Evolutionary conservation across 306 rosid genomes (phyloP).

Genomic region (Cotoneaster glaucophyllus): DNA sequence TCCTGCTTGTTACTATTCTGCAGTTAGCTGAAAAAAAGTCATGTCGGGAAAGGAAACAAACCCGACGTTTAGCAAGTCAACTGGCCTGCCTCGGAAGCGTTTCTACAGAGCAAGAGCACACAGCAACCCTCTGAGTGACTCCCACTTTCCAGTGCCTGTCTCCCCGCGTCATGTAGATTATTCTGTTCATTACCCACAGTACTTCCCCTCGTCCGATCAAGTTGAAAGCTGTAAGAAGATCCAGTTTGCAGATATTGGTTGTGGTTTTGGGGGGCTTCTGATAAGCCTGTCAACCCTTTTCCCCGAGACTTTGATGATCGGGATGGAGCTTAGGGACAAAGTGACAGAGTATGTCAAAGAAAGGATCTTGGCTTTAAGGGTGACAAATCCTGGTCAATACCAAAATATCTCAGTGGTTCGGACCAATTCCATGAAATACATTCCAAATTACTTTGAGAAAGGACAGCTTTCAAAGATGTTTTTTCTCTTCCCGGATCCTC

Average conservation of each 20-base stretch:
- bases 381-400: conserved; percentile 68
- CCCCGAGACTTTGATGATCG: conserved; percentile 83
- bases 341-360: conserved; percentile 93
- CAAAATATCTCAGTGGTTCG: conserved; percentile 80
- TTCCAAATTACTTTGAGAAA: conserved; percentile 86
- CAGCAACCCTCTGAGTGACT: conserved; percentile 95
- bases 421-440: conserved; percentile 95
- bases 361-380: conserved; percentile 64
- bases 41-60: conserved; percentile 55
- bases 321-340: conserved; percentile 96
- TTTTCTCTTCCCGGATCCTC: conserved; percentile 96
- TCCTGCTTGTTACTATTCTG: conserved; percentile 13
- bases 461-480: conserved; percentile 87
- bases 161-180: conserved; percentile 67
- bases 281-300: conserved; percentile 78
- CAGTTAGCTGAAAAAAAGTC: conserved; percentile 31
- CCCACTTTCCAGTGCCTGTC: conserved; percentile 84
- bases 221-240: conserved; percentile 40
- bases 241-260: conserved; percentile 91
- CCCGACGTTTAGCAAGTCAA: conserved; percentile 66
- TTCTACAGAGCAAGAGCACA: conserved; percentile 97
- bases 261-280: conserved; percentile 94
- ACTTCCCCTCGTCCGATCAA: conserved; percentile 41
- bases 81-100: conserved; percentile 92
- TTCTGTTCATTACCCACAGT: conserved; percentile 71